These are phyloP conservation scores for Apiospora phragmitis DNA, from an alignment of 2,329 filamentous ascomycete genomes.

Conservation along the genomic window DNA sequence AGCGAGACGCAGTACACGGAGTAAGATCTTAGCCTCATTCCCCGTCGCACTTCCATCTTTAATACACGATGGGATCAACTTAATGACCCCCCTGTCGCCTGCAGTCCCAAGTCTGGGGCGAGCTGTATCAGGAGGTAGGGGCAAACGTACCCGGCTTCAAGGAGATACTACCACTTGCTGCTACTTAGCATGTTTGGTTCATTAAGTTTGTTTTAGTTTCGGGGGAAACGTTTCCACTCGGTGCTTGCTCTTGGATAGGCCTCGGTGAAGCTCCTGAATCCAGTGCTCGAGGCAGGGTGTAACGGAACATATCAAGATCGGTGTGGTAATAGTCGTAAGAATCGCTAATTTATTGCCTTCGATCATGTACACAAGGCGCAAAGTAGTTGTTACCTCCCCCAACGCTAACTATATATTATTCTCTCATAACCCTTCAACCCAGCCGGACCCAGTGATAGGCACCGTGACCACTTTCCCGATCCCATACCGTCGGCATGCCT, in stretches of 20 bases:
- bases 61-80: not conserved
- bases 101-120: constrained; percentile 24
- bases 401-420: not conserved
- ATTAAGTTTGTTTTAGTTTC: not conserved
- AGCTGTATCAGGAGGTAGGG: constrained; percentile 25
- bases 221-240: not conserved
- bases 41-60: not conserved
- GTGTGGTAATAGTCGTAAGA: not conserved
- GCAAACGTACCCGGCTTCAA: constrained; percentile 22
- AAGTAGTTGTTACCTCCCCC: not conserved
- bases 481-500: not conserved
- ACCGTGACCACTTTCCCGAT: not conserved
- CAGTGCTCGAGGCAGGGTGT: not conserved
- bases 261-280: not conserved
- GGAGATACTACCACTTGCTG: not conserved
- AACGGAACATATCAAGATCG: not conserved
- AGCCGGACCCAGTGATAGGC: too few species aligned
- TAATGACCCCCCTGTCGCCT: too few species aligned
- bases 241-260: not conserved
- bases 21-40: not conserved
- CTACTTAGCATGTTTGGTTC: not conserved
- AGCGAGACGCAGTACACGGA: not conserved
- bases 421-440: not conserved
- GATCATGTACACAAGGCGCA: not conserved
- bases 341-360: not conserved